Percentiles rank a stretch among this genome's conserved stretches.
Conservation (phyloP, 2,329 filamentous ascomycete genomes). For the Diplodia seriata region DNA sequence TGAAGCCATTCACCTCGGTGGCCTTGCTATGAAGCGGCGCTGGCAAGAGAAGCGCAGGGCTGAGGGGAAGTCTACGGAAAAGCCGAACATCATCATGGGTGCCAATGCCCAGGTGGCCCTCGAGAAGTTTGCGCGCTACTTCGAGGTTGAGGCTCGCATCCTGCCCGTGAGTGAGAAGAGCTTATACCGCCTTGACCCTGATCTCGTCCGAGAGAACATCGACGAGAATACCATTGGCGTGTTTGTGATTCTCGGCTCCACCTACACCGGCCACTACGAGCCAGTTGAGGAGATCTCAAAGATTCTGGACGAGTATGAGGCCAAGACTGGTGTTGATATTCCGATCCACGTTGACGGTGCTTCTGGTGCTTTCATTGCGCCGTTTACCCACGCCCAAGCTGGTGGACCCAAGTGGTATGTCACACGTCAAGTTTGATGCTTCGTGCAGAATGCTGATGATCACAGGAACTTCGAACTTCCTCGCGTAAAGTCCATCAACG, state of each 20-base stretch:
- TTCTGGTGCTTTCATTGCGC: slow-evolving; percentile 67
- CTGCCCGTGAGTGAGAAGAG: slow-evolving; percentile 68
- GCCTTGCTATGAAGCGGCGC: slow-evolving; percentile 75
- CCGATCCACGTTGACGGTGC: slow-evolving; percentile 71
- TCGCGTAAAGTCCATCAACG: slow-evolving; percentile 71
- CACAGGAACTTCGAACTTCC: slow-evolving; percentile 66
- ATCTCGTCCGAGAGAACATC: slow-evolving; percentile 69
- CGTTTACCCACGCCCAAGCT: slow-evolving; percentile 64
- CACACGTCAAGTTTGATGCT: background rate
- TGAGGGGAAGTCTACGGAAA: slow-evolving; percentile 67
- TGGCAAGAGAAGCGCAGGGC: slow-evolving; percentile 70
- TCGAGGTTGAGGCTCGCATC: slow-evolving; percentile 73
- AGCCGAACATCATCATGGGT: slow-evolving; percentile 78
- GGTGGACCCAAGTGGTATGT: slow-evolving; percentile 64
- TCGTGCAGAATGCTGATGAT: background rate
- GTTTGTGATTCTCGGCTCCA: slow-evolving; percentile 74
- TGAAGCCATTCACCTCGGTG: slow-evolving; percentile 74
- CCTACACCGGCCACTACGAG: slow-evolving; percentile 77
- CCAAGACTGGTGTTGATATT: slow-evolving; percentile 67
- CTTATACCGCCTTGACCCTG: slow-evolving; percentile 67
- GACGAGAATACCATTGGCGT: slow-evolving; percentile 81
- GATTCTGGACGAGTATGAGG: slow-evolving; percentile 68
- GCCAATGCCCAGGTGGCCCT: slow-evolving; percentile 75
- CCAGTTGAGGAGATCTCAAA: slow-evolving; percentile 72
- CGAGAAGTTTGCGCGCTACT: slow-evolving; percentile 76